Base-by-base conservation (phyloP, 495 filamentous ascomycete species). In the Penicillium chermesinum region DNA sequence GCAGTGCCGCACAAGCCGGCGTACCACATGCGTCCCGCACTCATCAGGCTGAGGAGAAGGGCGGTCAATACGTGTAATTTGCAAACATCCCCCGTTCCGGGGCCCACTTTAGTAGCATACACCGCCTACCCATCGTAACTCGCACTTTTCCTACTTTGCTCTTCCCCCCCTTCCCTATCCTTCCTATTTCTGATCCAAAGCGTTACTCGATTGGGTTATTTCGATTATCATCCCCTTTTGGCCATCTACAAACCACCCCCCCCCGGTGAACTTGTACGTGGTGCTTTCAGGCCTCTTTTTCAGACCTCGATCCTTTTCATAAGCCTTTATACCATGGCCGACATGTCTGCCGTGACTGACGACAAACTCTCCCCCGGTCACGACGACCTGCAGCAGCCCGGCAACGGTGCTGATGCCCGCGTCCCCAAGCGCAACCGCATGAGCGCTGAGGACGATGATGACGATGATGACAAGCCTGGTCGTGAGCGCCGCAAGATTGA, bases 401-500 rank as follows among this genome's bases (percentile, higher is more conserved):
- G 67, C 64, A 67, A 75, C 67, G 71, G 76, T 66, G 67, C 75
- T 63, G 87, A 89, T 64, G 77, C 69, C 71, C 89, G 90, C 60
- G 88, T 88, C 66, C 78, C 86, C 71, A 97, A 97, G 78, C 91
- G 93, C 62, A 79, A 78, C 70, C 89, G 93, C 66, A 83, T 89
- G 55, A 80, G 75, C 65, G 81, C 82, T 58, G 94, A 98, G 66
- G 93, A 99, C 65, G 94, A 98, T 52, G 93, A 99, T 60, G 93
- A 99, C 53, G 93, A 97, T 59, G 91, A 96, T 62, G 91, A 95
- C 65, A 96, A 96, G 85, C 88, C 88, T 46, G 89, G 90, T 63
- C 94, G 93, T 76, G 93, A 99, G 81, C 84, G 93, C 62, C 81
- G 93, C 69, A 99, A 99, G 84, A 99, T 99, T 61, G 93, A 99